Evolutionary conservation across 2,329 filamentous ascomycete genomes (phyloP), one percentile per base, ranked within the genome.

Genomic region (Leptographium wingfieldii): DNA sequence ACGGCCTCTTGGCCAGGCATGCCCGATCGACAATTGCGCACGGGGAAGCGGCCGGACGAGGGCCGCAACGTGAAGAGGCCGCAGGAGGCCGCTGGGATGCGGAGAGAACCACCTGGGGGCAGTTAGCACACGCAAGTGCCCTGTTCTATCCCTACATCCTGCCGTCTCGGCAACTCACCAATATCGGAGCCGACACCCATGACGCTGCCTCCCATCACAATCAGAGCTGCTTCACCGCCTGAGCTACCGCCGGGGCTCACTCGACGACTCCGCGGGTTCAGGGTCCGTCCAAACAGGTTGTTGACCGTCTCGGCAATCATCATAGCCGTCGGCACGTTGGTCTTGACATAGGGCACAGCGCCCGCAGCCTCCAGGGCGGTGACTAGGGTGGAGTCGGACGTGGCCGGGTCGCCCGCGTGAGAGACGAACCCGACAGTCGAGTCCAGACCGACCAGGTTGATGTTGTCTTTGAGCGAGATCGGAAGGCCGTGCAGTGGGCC

Each of bases 271-370:
- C 73, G 71, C 0, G 86, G 85, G 67, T 86, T 86, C 27, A 82
- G 68, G 0, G 82, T 85, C 14, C 82, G 76, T 10, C 84, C 85
- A 65, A 83, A 82, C 2, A 81, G 74, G 64, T 86, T 85, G 70
- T 87, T 87, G 19, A 85, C 80, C 1, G 77, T 80, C 67, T 87
- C 85, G 14, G 82, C 79, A 57, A 86, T 85, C 84, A 88, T 86
- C 77, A 86, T 84, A 14, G 82, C 63, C 1, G 82, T 85, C 0
- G 80, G 79, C 4, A 81, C 75, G 63, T 78, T 81, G 0, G 80
- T 82, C 71, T 82, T 82, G 63, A 79, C 77, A 66, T 80, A 82
- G 63, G 80, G 74, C 33, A 83, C 73, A 12, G 80, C 80, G 5
- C 81, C 81, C 3, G 76, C 73, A 0, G 67, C 70, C 51, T 73